These are phyloP conservation scores for Murraya paniculata DNA, from an alignment of 345 rosid genomes.

Conservation along the genomic window DNA sequence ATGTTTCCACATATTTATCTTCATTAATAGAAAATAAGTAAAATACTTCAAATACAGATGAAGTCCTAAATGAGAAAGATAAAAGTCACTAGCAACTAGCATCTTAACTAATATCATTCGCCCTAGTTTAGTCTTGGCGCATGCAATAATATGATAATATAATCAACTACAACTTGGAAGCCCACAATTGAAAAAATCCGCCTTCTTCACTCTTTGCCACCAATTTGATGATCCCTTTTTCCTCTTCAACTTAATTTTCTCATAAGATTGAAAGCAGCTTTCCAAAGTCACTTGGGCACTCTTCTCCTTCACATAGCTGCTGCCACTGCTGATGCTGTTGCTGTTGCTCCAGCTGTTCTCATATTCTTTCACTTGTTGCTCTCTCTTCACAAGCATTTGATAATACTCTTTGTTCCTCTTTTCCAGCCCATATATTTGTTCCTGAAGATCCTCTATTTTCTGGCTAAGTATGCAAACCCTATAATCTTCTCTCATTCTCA, in stretches of 20 bases:
- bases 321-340: neutral
- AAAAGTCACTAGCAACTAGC: neutral
- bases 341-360: neutral
- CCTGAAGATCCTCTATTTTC: conserved; percentile 44
- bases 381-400: conserved; percentile 21
- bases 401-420: conserved; percentile 44
- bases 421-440: conserved; percentile 49
- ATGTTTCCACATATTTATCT: too few species aligned
- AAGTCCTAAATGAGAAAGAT: neutral
- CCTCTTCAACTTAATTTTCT: conserved; percentile 17
- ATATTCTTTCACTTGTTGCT: neutral
- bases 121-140: neutral
- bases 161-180: conserved; percentile 4
- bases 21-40: too few species aligned
- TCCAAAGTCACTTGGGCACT: neutral
- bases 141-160: neutral
- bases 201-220: conserved; percentile 43
- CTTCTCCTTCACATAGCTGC: neutral
- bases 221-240: conserved; percentile 6
- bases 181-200: conserved; percentile 31
- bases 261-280: conserved; percentile 18
- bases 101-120: neutral
- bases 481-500: conserved; percentile 69
- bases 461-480: conserved; percentile 45
- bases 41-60: neutral